Conservation (phyloP, 352 stramenopile genomes). For the Thalassiosira exigua region DNA sequence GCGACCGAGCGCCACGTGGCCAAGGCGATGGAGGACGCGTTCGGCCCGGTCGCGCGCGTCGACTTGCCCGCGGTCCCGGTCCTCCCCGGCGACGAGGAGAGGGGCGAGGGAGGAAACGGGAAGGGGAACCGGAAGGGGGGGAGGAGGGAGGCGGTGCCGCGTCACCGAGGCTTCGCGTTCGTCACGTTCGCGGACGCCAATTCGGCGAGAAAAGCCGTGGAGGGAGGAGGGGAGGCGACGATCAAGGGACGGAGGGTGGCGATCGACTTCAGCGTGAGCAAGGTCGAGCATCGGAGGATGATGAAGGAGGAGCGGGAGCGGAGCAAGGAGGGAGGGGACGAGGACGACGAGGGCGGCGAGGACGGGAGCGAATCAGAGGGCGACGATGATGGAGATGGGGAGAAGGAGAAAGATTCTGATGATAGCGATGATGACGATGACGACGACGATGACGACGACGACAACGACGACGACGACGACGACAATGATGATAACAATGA, state of each 20-base stretch:
- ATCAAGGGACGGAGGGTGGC: conserved; percentile 76
- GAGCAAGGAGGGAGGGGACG: conserved; percentile 36
- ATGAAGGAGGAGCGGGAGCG: conserved; percentile 41
- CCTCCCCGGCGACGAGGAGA: conserved; percentile 19
- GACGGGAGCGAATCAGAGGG: conserved; percentile 36
- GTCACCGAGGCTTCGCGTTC: conserved; percentile 92
- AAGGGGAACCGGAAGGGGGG: too few relatives aligned
- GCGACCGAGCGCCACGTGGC: conserved; percentile 75
- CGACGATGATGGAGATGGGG: conserved; percentile 22
- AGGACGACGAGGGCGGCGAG: conserved; percentile 46
- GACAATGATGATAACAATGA: conserved; percentile 35
- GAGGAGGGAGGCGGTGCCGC: conserved; percentile 11
- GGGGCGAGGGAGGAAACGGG: too few relatives aligned
- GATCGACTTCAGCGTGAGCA: conserved; percentile 76
- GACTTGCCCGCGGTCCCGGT: conserved; percentile 65
- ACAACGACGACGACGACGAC: conserved; percentile 27
- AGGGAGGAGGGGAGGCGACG: conserved; percentile 52
- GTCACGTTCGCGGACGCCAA: conserved; percentile 92
- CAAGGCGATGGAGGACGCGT: conserved; percentile 63
- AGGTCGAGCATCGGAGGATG: conserved; percentile 68
- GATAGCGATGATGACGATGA: conserved; percentile 29
- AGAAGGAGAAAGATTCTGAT: conserved; percentile 36
- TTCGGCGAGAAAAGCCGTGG: conserved; percentile 88
- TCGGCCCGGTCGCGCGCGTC: conserved; percentile 70
- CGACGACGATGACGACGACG: conserved; percentile 36